Evolutionary conservation across 169 alveolate genomes (phyloP), one percentile per base, ranked within the genome.

Genomic region (Plasmodium relictum): DNA sequence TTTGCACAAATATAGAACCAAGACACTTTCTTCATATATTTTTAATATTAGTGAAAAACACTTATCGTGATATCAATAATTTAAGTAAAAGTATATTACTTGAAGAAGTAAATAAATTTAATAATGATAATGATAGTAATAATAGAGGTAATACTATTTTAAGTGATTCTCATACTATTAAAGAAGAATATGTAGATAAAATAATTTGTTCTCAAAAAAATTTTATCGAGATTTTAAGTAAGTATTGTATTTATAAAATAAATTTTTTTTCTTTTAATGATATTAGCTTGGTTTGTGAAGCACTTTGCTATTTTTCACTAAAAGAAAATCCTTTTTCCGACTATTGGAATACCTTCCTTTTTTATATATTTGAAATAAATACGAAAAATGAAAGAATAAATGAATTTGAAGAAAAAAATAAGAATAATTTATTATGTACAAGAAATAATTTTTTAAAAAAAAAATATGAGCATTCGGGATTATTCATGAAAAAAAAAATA

Each of bases 301-400:
- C 90, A 0, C 78, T 80, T 20, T 65, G 72, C 26, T 68, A 66
- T 42, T 80, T 80, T 42, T 54, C 83, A 9, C 12, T 66, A 16
- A 80, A 58, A 26, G 65, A 80, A 5, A 80, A 80, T 48, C 90
- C 90, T 9, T 80, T 80, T 20, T 18, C 45, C 18, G 83, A 68
- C 37, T 80, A 52, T 18, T 80, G 90, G 90, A 80, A 80, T 80
- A 61, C 18, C 3, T 37, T 80, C 39, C 90, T 80, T 14, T 69
- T 70, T 22, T 70, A 65, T 61, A 58, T 68, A 12, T 80, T 80
- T 26, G 90, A 70, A 10, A 22, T 80, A 42, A 22, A 41, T 6
- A 9, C 42, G 7, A 20, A 14, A 20, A 31, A 54, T n/a, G n/a
- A 10, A 52, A 14, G 48, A 9, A 20, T 18, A 61, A 14, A 10